Evolutionary conservation across 768 basidiomycete genomes (phyloP).

Genomic region (Hygrocybe coccinea): DNA sequence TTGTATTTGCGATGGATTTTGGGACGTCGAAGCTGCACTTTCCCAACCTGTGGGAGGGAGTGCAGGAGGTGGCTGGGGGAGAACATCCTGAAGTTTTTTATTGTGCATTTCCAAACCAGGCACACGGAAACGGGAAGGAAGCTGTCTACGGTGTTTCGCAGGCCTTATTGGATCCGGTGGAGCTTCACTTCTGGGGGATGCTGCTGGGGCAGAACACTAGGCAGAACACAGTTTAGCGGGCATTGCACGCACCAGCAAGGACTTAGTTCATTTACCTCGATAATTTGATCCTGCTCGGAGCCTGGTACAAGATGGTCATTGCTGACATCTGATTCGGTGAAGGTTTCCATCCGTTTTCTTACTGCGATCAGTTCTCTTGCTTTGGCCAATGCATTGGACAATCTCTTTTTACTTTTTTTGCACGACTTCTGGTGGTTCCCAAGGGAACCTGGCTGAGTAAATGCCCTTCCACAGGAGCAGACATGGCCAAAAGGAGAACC

Average conservation of each 20-base stretch:
- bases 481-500: too few species aligned
- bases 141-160: not conserved
- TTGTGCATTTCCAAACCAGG: not conserved
- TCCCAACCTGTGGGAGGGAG: not conserved
- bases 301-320: not conserved
- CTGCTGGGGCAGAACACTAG: too few species aligned
- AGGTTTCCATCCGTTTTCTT: not conserved
- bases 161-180: too few species aligned
- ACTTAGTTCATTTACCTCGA: not conserved
- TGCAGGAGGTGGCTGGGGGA: not conserved
- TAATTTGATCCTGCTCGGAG: not conserved
- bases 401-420: not conserved
- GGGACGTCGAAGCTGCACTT: not conserved
- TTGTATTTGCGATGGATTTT: not conserved
- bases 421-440: too few species aligned
- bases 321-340: not conserved
- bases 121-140: not conserved
- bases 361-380: not conserved
- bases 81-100: not conserved
- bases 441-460: too few species aligned
- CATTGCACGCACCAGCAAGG: too few species aligned
- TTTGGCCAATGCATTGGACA: not conserved
- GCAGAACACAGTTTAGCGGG: too few species aligned
- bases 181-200: too few species aligned
- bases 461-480: too few species aligned